These are phyloP conservation scores for Chlamydomonas incerta DNA, from an alignment of 139 green algal genomes.

Conservation along the genomic window DNA sequence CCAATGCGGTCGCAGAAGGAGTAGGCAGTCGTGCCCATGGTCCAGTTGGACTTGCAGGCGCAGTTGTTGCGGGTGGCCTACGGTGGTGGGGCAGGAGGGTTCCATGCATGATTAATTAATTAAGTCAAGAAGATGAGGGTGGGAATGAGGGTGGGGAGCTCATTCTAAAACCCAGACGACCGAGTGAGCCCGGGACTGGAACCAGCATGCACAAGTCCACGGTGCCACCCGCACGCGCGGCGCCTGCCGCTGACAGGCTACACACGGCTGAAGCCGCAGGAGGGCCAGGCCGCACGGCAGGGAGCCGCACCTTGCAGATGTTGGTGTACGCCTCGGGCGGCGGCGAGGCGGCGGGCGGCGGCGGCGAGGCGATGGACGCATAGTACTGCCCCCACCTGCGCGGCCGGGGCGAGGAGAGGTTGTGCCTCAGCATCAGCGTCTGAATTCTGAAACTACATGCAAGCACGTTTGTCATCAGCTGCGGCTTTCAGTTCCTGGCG, in stretches of 20 bases:
- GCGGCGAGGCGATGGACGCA: background rate
- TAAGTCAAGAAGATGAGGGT: background rate
- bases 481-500: no score
- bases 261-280: no score
- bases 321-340: conserved; percentile 9
- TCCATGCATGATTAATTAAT: no score
- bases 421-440: background rate
- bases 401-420: no score
- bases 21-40: background rate
- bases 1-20: background rate
- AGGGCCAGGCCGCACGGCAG: no score
- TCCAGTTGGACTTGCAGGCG: conserved; percentile 29
- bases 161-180: no score
- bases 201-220: no score
- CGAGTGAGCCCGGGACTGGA: no score
- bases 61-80: background rate
- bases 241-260: no score
- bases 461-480: no score
- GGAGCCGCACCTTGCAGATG: background rate
- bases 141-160: background rate
- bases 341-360: background rate
- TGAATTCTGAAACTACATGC: no score
- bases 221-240: no score
- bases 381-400: background rate
- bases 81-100: background rate